Base-by-base conservation (phyloP, 192 early-diverging fungal genomes). In the Radiomyces spectabilis region DNA sequence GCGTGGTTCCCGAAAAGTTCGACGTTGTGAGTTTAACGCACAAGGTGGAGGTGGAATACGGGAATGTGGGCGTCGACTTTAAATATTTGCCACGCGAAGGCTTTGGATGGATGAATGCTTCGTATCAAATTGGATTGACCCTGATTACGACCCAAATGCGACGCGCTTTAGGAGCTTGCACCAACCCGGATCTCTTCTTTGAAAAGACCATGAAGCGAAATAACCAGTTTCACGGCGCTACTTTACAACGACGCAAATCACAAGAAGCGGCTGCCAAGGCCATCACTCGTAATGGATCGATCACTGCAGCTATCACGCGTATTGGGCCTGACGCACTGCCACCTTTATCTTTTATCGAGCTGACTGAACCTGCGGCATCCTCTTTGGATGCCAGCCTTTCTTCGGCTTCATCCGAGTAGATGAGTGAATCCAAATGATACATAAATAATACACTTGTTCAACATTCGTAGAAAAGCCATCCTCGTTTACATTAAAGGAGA, bases 21-120 rank as follows among this genome's bases (percentile, higher is more conserved):
- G 93, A 99, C 58, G 86, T 97, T 4, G 93, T 95, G 15, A 76
- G 79, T 41, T 80, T 97, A 71, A 88, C 87, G 18, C 96, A 99
- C 65, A 74, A 77, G 26, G 85, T 97, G 19, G 69, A 95, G 44
- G 94, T 97, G 10, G 96, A 99, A 72, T 98, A 97, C 52, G 95
- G 95, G 27, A 95, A 95, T 51, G 93, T 97, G 0, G 96, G 96
- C 3, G 68, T 80, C 0, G 94, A 97, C 61, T 97, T 97, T 75
- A 88, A 92, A 65, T 90, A 79, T 71, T 86, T 97, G 12, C 86
- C 92, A 0, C 77, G 89, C 1, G 96, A 99, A 75, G 96, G 96
- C 9, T 99, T 99, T 68, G 96, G 96, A 16, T 99, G 94, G 96
- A 99, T 97, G 96, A 99, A 97, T 59, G 86, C 94, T 13, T 84